Evolutionary conservation across 129 eudicot genomes (phyloP), one percentile per base, ranked within the genome.

Genomic region (Tagetes patula): DNA sequence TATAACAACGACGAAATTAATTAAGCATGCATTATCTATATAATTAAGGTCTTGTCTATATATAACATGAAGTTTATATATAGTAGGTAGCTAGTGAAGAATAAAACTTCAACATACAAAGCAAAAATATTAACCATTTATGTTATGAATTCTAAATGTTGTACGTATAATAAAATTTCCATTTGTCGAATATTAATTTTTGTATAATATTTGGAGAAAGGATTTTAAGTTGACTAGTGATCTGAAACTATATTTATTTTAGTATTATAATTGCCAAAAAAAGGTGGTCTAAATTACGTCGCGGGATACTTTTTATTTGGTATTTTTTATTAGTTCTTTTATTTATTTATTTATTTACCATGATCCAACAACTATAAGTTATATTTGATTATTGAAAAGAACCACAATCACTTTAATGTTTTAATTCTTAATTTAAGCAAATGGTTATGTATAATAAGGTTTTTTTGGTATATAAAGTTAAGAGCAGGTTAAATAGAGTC

Each of bases 321-420:
- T 45, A 5, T 45, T 10, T 69, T 55, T 67, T 54, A 13, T 54
- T 8, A 42, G 39, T 38, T 37, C 27, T 40, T 56, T 27, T 30
- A 3, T 55, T 55, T 5, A 40, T 75, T 56, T 67, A 33, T 70
- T 70, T 40, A 71, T 52, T 33, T 43, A 63, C 72, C 77, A 78
- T 31, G 77, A 72, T 71, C 73, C 77, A 78, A 78, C 82, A 53
- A 78, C 82, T 78, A 78, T 42, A 11, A 11, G 2, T 78, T 63
- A 40, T 71, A 70, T 62, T 40, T 71, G 77, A 30, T 42, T 10
- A 65, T 33, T 34, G 72, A 50, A n/a, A 65, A 78, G 8, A 69
- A 36, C 42, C 54, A 49, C 42, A 48, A 34, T 27, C 40, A 32
- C 11, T 60, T 39, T 27, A 48, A 74, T n/a, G 36, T 9, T 6